Evolutionary conservation across 2,329 filamentous ascomycete species (phyloP).

Genomic region (Mollisia scopiformis): DNA sequence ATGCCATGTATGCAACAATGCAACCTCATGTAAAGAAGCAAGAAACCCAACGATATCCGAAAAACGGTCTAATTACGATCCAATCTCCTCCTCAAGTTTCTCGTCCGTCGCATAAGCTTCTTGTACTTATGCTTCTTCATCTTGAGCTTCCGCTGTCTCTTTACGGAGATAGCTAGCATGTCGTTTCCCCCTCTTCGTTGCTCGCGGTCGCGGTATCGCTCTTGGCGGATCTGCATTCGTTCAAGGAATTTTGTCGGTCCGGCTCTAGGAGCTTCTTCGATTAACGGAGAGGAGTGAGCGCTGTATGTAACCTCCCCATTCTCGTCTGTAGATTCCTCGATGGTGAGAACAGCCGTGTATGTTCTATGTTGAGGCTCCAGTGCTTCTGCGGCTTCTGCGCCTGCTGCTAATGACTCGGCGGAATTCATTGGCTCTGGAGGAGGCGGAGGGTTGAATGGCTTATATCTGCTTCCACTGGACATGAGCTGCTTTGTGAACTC

Average conservation of each 20-base stretch:
- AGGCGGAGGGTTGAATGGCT: slow-evolving; percentile 86
- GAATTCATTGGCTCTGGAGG: slow-evolving; percentile 65
- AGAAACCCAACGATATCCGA: background rate
- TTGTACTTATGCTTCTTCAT: slow-evolving; percentile 99
- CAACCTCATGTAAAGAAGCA: background rate
- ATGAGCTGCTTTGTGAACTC: slow-evolving; percentile 41
- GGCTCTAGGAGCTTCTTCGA: slow-evolving; percentile 47
- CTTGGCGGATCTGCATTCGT: slow-evolving; percentile 68
- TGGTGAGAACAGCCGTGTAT: slow-evolving; percentile 67
- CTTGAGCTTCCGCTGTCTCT: slow-evolving; percentile 89
- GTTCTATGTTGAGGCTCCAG: slow-evolving; percentile 53
- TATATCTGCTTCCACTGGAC: slow-evolving; percentile 69
- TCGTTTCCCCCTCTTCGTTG: slow-evolving; percentile 50
- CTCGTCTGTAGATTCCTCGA: slow-evolving; percentile 66
- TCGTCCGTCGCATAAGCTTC: slow-evolving; percentile 94
- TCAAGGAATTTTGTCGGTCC: slow-evolving; percentile 61
- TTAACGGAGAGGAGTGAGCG: slow-evolving; percentile 61
- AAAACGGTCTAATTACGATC: slow-evolving; percentile 37
- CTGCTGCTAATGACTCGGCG: slow-evolving; percentile 39
- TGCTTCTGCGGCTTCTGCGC: slow-evolving; percentile 39
- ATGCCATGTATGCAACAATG: background rate
- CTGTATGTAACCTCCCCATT: slow-evolving; percentile 63
- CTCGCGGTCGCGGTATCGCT: slow-evolving; percentile 55
- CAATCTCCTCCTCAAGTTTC: slow-evolving; percentile 79
- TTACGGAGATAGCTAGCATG: slow-evolving; percentile 88